Conservation (phyloP, 306 rosid genomes). For the Begonia peltatifolia region DNA sequence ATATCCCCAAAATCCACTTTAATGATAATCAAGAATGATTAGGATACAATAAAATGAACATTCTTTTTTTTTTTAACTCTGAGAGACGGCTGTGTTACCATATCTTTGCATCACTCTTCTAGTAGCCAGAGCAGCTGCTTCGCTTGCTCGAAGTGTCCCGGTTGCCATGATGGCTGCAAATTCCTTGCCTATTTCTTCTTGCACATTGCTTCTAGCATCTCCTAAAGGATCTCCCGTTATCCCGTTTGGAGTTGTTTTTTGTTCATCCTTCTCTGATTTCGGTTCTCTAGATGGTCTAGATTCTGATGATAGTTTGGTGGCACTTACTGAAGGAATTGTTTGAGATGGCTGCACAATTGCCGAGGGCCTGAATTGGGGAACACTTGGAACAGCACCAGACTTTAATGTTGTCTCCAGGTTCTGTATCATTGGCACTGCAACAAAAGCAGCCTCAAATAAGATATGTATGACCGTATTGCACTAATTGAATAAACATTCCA, state of each 20-base stretch:
- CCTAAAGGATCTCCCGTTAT: conserved; percentile 46
- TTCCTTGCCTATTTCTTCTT: conserved; percentile 69
- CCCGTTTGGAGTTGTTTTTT: conserved; percentile 7
- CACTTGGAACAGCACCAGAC: conserved; percentile 71
- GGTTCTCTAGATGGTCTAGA: conserved; percentile 1
- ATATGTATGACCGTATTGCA: no score
- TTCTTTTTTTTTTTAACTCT: conserved; percentile 13
- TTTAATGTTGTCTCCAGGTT: conserved; percentile 67
- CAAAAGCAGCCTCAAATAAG: background rate
- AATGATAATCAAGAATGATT: no score
- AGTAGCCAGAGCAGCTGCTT: conserved; percentile 92
- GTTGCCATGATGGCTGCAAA: conserved; percentile 80
- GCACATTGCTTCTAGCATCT: conserved; percentile 67
- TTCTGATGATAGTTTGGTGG: conserved; percentile 7
- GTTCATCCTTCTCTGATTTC: background rate
- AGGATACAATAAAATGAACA: no score
- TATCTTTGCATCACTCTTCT: conserved; percentile 80
- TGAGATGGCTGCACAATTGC: conserved; percentile 7
- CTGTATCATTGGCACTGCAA: conserved; percentile 94
- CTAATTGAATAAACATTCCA: no score
- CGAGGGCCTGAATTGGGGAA: conserved; percentile 50
- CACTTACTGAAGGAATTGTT: conserved; percentile 1
- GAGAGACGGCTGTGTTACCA: conserved; percentile 37
- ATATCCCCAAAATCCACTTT: no score
- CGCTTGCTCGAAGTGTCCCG: conserved; percentile 83